phyloP scores from a whole-genome alignment of 2,329 filamentous ascomycete species.

The Bipolaris gigantea region DNA sequence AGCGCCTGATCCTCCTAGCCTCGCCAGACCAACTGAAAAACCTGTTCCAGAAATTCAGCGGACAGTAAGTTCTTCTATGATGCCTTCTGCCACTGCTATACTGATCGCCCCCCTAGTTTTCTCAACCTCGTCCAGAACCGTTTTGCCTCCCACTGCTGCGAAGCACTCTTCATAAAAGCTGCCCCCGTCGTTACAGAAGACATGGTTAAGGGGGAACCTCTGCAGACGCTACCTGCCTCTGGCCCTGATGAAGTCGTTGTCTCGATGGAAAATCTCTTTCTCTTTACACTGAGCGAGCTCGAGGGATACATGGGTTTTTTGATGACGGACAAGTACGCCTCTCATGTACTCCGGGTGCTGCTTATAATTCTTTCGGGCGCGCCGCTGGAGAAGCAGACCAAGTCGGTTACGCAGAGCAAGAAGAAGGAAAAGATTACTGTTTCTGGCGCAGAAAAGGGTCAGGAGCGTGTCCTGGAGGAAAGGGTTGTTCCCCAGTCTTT shows the following conservation, averaged over 20 bases:
- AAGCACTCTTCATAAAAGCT: slow-evolving; percentile 83
- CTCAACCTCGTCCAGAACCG: slow-evolving; percentile 88
- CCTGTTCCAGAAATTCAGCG: slow-evolving; percentile 81
- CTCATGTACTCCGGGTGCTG: slow-evolving; percentile 84
- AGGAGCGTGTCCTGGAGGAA: slow-evolving; percentile 44
- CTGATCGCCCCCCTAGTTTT: slow-evolving; percentile 57
- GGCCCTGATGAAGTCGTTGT: slow-evolving; percentile 56
- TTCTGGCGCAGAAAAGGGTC: slow-evolving; percentile 54
- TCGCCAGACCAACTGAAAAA: slow-evolving; percentile 78
- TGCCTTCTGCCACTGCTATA: not conserved
- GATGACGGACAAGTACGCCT: slow-evolving; percentile 85
- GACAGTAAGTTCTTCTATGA: slow-evolving; percentile 58
- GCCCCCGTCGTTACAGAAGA: slow-evolving; percentile 79
- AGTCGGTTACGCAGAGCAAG: slow-evolving; percentile 82
- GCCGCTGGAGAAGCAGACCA: slow-evolving; percentile 66
- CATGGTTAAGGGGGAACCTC: slow-evolving; percentile 55
- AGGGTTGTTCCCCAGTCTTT: slow-evolving; percentile 77
- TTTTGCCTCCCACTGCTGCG: slow-evolving; percentile 96
- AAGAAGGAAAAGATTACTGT: slow-evolving; percentile 80
- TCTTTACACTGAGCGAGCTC: slow-evolving; percentile 83
- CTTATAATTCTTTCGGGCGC: slow-evolving; percentile 83
- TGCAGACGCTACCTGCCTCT: slow-evolving; percentile 48
- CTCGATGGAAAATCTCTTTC: slow-evolving; percentile 82
- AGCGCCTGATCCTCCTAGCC: slow-evolving; percentile 83
- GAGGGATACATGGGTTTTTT: slow-evolving; percentile 80